These are phyloP conservation scores for Anthoceros angustus DNA, from an alignment of 225 moss, liverwort and hornwort species.

Conservation along the genomic window DNA sequence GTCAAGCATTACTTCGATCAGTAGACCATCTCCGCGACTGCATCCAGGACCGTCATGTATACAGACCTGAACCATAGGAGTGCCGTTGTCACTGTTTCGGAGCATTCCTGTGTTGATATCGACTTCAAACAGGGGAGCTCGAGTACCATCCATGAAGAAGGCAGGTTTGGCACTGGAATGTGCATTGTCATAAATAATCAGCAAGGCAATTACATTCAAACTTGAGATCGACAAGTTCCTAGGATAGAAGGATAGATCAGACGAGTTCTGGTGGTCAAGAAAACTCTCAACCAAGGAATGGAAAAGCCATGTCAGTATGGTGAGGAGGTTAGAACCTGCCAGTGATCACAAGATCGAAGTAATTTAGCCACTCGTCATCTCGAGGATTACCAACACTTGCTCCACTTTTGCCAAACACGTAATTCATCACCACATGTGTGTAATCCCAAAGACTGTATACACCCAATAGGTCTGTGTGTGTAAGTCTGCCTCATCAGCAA, in stretches of 20 bases:
- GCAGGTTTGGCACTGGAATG: conserved; percentile 61
- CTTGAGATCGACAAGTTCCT: no score
- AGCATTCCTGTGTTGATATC: conserved; percentile 70
- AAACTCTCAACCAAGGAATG: neutral
- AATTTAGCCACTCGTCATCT: conserved; percentile 86
- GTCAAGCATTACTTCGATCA: neutral
- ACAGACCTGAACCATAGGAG: conserved; percentile 69
- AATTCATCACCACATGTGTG: conserved; percentile 97
- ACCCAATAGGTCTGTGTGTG: neutral
- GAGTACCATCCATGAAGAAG: conserved; percentile 81
- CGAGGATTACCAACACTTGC: conserved; percentile 62
- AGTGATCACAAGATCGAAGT: conserved; percentile 89
- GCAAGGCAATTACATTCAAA: no score
- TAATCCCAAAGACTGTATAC: conserved; percentile 91
- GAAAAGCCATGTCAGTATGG: conserved; percentile 1
- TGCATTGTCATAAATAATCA: conserved; percentile 3
- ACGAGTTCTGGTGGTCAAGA: conserved; percentile 6
- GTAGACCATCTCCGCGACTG: neutral
- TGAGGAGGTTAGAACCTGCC: conserved; percentile 37
- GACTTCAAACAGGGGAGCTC: conserved; percentile 88
- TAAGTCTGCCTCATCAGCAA: neutral
- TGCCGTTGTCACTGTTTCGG: conserved; percentile 76
- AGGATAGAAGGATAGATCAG: conserved; percentile 7
- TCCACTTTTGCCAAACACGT: conserved; percentile 81
- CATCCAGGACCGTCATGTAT: neutral